These are phyloP conservation scores for Ganoderma lucidum DNA, from an alignment of 1,284 basidiomycete species.

Conservation along the genomic window DNA sequence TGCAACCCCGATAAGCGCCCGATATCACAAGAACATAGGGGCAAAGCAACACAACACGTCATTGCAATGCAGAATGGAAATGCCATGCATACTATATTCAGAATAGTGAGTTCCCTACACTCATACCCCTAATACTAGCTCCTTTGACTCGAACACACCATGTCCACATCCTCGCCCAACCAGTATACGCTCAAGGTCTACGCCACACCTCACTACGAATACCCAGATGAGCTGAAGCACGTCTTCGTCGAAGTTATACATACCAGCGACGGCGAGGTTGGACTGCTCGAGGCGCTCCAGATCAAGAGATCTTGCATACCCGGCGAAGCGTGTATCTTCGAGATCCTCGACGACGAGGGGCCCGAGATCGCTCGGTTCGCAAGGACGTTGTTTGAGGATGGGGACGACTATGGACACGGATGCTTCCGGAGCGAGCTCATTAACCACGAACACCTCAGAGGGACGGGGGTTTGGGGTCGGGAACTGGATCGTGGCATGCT, in stretches of 20 bases:
- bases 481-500: conserved; percentile 41
- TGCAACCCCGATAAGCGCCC: neutral
- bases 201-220: conserved; percentile 7
- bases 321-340: conserved; percentile 28
- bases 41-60: neutral
- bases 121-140: neutral
- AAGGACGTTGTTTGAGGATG: conserved; percentile 27
- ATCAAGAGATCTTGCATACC: conserved; percentile 18
- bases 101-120: neutral
- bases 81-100: neutral
- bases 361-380: conserved; percentile 41
- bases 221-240: conserved; percentile 17
- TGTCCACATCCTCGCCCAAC: neutral
- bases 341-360: conserved; percentile 41
- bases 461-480: conserved; percentile 44
- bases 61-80: neutral
- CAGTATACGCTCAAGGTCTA: neutral
- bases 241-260: conserved; percentile 15
- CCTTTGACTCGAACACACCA: neutral
- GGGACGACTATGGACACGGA: neutral
- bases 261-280: conserved; percentile 13
- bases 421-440: conserved; percentile 33
- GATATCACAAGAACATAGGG: neutral
- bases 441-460: conserved; percentile 40
- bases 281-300: conserved; percentile 15